Evolutionary conservation across 225 moss, liverwort and hornwort species (phyloP).

Genomic region (Bryoerythrophyllum caledonicum): DNA sequence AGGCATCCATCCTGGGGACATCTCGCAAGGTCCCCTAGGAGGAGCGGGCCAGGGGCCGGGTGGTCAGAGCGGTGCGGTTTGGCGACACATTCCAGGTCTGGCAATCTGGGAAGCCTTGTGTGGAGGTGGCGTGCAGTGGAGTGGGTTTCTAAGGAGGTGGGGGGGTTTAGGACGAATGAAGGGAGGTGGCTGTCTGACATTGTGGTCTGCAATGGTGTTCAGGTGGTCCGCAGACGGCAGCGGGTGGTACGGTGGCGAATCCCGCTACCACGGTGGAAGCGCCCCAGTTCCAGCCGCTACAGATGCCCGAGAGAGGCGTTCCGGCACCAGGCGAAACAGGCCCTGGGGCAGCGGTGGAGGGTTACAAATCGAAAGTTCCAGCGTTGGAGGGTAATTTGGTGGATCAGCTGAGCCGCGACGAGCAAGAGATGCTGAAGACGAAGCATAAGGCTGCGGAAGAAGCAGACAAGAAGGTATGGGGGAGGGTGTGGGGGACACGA

Average conservation of each 20-base stretch:
- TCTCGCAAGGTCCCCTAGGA: no score
- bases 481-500: neutral
- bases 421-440: constrained; percentile 91
- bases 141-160: no score
- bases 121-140: no score
- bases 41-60: no score
- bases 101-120: no score
- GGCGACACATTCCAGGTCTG: constrained; percentile 88
- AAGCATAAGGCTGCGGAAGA: constrained; percentile 94
- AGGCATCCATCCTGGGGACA: constrained; percentile 66
- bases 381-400: constrained; percentile 68
- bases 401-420: constrained; percentile 80
- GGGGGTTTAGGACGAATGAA: no score
- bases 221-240: constrained; percentile 44
- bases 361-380: constrained; percentile 84
- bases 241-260: no score
- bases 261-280: no score
- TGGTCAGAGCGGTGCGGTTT: constrained; percentile 51
- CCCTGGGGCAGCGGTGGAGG: constrained; percentile 33
- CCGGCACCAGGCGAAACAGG: constrained; percentile 36
- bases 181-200: no score
- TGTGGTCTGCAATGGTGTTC: constrained; percentile 15
- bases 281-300: no score
- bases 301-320: constrained; percentile 59
- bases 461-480: constrained; percentile 88